Percentiles rank a stretch among this genome's conserved stretches.
phyloP scores from a whole-genome alignment of 768 basidiomycete genomes.

The Suillus subalutaceus region DNA sequence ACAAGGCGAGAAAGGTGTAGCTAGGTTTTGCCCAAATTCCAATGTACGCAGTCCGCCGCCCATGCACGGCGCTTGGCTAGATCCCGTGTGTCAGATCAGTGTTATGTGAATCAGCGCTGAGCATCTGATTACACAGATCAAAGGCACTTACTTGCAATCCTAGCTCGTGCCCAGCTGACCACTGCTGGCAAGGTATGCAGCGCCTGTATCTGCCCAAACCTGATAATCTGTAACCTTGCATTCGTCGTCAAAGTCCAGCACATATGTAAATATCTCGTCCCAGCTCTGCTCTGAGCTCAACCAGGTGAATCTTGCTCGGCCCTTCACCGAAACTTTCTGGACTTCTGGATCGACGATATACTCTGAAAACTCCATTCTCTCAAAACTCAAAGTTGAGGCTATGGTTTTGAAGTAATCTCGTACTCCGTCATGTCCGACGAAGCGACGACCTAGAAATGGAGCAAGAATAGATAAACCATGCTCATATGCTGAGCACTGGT shows the following conservation, averaged over 20 bases:
- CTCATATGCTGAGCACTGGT: conserved; percentile 50
- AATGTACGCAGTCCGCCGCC: not conserved
- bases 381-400: conserved; percentile 47
- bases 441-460: conserved; percentile 60
- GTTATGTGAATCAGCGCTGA: not conserved
- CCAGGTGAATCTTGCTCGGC: conserved; percentile 61
- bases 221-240: conserved; percentile 61
- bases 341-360: conserved; percentile 55
- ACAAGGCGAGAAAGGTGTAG: not conserved
- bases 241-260: conserved; percentile 61
- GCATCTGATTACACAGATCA: not conserved
- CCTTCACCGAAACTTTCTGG: conserved; percentile 57
- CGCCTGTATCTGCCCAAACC: conserved; percentile 71
- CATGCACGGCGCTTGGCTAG: not conserved
- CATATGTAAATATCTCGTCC: conserved; percentile 64
- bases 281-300: conserved; percentile 52
- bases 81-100: not conserved
- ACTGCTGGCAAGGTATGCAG: conserved; percentile 59
- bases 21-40: not conserved
- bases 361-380: conserved; percentile 55
- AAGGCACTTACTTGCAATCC: conserved; percentile 13
- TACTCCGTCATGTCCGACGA: conserved; percentile 47
- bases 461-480: conserved; percentile 57
- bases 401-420: conserved; percentile 54
- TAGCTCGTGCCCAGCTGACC: conserved; percentile 39